Conservation (phyloP, 768 basidiomycete species). For the Macrolepiota fuliginosa region DNA sequence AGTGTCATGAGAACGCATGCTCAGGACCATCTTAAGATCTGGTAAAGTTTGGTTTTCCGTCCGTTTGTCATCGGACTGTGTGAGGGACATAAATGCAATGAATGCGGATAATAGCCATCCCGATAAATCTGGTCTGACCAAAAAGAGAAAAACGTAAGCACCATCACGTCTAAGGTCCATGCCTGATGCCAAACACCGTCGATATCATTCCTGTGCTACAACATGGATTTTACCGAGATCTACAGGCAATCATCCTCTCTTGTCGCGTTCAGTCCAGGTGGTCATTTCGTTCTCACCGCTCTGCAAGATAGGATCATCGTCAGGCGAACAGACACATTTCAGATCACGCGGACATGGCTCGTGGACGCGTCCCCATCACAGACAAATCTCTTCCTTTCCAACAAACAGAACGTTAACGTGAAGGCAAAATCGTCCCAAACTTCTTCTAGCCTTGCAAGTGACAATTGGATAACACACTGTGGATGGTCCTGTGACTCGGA, state of each 20-base stretch:
- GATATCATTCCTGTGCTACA: not conserved
- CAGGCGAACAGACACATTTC: conserved; percentile 79
- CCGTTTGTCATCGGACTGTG: conserved; percentile 11
- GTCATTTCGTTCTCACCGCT: conserved; percentile 82
- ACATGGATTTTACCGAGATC: conserved; percentile 86
- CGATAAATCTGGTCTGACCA: not conserved
- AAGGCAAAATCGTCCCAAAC: conserved; percentile 26
- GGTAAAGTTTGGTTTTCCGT: conserved; percentile 1
- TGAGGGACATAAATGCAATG: not conserved
- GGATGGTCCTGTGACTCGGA: conserved; percentile 90
- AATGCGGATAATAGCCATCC: not conserved
- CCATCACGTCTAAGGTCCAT: not conserved
- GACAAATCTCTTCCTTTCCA: conserved; percentile 40
- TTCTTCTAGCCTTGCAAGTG: conserved; percentile 21
- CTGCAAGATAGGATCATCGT: conserved; percentile 79
- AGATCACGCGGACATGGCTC: conserved; percentile 79
- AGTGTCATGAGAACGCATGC: not conserved
- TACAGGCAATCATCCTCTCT: conserved; percentile 73
- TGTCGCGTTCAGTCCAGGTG: conserved; percentile 81
- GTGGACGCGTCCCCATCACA: conserved; percentile 54
- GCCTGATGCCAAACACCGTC: not conserved
- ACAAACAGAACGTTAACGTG: conserved; percentile 28
- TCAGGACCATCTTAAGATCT: conserved; percentile 3
- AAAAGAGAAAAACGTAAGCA: conserved; percentile 3
- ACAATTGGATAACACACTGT: conserved; percentile 64